Conservation (phyloP, 352 stramenopile species). For the Globisporangium echinulatum region DNA sequence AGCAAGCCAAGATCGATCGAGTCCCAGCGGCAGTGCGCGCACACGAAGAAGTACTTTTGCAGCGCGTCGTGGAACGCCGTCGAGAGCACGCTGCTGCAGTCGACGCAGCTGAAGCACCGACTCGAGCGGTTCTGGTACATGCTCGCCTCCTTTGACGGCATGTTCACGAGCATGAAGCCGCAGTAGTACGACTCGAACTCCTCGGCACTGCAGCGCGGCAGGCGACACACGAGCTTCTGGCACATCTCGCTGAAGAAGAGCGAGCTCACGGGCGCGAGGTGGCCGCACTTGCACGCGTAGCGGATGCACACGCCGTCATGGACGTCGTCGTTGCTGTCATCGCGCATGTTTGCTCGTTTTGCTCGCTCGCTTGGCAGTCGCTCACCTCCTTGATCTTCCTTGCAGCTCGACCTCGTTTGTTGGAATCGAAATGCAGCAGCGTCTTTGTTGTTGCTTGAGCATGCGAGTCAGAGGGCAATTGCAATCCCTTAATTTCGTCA, state of each 20-base stretch:
- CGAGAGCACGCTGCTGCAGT: conserved; percentile 57
- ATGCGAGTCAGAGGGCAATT: no score
- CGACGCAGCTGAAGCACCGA: conserved; percentile 73
- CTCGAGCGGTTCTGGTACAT: conserved; percentile 87
- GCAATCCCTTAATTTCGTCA: no score
- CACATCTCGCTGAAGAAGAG: conserved; percentile 80
- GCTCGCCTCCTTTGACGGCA: conserved; percentile 82
- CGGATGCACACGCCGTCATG: conserved; percentile 37
- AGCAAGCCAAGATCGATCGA: conserved; percentile 54
- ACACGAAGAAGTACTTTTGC: conserved; percentile 76
- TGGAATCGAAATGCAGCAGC: no score
- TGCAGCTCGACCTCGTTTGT: no score
- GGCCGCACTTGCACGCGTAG: conserved; percentile 74
- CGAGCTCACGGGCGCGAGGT: conserved; percentile 39
- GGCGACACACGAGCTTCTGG: conserved; percentile 66
- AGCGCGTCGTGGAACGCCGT: conserved; percentile 54
- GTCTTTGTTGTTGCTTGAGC: no score
- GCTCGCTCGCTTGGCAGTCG: no score
- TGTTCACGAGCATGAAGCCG: conserved; percentile 74
- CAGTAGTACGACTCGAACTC: conserved; percentile 90
- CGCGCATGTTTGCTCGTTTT: background rate
- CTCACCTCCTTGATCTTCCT: no score
- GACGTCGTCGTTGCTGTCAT: conserved; percentile 4
- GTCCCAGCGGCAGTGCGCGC: conserved; percentile 82
- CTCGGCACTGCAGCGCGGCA: conserved; percentile 61